These are phyloP conservation scores for Apium graveolens DNA, from an alignment of 129 eudicot genomes.

Conservation along the genomic window DNA sequence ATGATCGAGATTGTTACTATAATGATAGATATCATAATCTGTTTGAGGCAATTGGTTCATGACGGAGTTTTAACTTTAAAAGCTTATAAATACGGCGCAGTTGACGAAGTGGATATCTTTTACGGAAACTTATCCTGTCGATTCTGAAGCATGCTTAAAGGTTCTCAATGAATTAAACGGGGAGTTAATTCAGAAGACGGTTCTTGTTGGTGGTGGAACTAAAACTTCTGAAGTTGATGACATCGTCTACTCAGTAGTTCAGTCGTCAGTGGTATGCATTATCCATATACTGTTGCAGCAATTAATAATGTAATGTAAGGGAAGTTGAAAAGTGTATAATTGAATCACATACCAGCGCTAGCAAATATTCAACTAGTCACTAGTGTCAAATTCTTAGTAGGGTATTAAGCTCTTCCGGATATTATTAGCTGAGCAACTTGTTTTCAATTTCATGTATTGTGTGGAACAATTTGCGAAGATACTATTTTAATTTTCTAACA, in stretches of 20 bases:
- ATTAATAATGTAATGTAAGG: too few species aligned
- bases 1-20: not conserved
- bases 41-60: not conserved
- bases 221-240: slow-evolving; percentile 54
- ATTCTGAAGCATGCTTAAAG: slow-evolving; percentile 35
- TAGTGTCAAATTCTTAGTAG: not conserved
- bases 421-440: not conserved
- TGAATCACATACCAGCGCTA: not conserved
- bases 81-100: slow-evolving; percentile 30
- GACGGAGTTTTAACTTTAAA: not conserved
- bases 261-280: slow-evolving; percentile 65
- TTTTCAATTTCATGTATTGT: too few species aligned
- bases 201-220: slow-evolving; percentile 60
- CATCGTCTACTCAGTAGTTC: slow-evolving; percentile 53
- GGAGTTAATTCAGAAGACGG: slow-evolving; percentile 44
- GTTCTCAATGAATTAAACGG: slow-evolving; percentile 53
- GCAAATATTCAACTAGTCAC: not conserved
- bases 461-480: not conserved
- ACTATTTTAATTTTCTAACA: slow-evolving; percentile 8
- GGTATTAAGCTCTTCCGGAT: not conserved
- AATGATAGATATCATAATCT: not conserved
- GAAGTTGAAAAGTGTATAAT: not conserved
- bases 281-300: not conserved
- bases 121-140: slow-evolving; percentile 47
- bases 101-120: slow-evolving; percentile 57